These are phyloP conservation scores for Aspergillus sp. DNA, from an alignment of 2,329 filamentous ascomycete genomes.

Conservation along the genomic window DNA sequence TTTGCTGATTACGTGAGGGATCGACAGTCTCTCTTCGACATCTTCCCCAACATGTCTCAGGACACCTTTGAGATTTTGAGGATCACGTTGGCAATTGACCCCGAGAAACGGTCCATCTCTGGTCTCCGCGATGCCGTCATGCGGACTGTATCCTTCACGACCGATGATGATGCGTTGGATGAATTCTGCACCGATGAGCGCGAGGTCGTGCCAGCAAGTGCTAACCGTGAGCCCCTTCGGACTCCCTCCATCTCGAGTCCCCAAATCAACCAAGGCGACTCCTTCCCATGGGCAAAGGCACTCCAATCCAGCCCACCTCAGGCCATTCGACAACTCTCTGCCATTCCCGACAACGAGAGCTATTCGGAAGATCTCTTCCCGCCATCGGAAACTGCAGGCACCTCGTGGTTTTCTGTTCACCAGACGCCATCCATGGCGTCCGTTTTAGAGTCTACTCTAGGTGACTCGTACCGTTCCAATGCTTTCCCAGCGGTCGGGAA, in stretches of 20 bases:
- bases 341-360: constrained; percentile 74
- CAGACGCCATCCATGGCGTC: constrained; percentile 80
- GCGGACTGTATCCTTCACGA: constrained; percentile 86
- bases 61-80: constrained; percentile 94
- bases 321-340: constrained; percentile 77
- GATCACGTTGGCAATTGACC: constrained; percentile 88
- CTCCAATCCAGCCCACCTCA: constrained; percentile 73
- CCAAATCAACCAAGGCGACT: constrained; percentile 69
- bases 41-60: constrained; percentile 97
- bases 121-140: constrained; percentile 75
- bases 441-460: constrained; percentile 78
- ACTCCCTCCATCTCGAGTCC: constrained; percentile 94
- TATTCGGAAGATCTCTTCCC: constrained; percentile 86
- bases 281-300: constrained; percentile 94
- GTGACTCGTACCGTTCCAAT: constrained; percentile 75
- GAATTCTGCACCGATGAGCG: constrained; percentile 88
- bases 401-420: constrained; percentile 76
- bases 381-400: constrained; percentile 64
- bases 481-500: constrained; percentile 44
- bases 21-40: constrained; percentile 93
- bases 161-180: constrained; percentile 83
- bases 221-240: constrained; percentile 90
- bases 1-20: constrained; percentile 93
- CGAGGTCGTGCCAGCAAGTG: constrained; percentile 71
- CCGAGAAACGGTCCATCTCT: constrained; percentile 78